Evolutionary conservation across 2,329 filamentous ascomycete species (phyloP).

Genomic region (Cryphonectria parasitica): DNA sequence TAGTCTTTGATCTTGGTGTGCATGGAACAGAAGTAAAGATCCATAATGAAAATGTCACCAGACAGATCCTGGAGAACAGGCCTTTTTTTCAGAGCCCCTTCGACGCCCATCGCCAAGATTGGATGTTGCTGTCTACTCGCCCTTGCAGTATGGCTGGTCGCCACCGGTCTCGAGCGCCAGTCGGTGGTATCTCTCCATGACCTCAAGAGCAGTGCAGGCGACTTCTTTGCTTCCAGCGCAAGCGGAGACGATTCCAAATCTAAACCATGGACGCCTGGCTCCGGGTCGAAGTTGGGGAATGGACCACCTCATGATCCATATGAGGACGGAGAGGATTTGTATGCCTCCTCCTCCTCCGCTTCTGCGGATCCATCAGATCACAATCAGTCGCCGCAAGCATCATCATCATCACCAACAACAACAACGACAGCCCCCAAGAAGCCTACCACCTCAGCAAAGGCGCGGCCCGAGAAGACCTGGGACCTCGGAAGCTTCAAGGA

Average conservation of each 20-base stretch:
- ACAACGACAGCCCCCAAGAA: neutral
- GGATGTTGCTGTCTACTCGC: neutral
- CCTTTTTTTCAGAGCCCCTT: neutral
- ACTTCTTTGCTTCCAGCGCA: neutral
- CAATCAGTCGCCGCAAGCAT: neutral
- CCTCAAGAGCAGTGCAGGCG: neutral
- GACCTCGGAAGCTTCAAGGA: conserved; percentile 8
- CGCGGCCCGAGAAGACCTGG: neutral
- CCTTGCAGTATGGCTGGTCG: neutral
- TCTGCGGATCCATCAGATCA: too few species aligned
- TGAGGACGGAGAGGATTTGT: neutral
- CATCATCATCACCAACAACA: neutral
- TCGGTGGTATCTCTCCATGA: neutral
- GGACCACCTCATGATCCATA: neutral
- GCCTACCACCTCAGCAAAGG: neutral
- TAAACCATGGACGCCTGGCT: neutral
- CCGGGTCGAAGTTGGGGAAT: neutral
- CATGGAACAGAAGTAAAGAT: neutral
- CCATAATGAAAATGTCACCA: neutral
- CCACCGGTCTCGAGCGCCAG: neutral
- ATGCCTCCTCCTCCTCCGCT: neutral
- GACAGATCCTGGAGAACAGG: neutral
- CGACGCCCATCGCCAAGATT: neutral
- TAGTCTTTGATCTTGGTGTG: neutral
- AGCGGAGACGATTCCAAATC: neutral